phyloP scores from a whole-genome alignment of 352 stramenopile genomes.

The Globisporangium canariense region DNA sequence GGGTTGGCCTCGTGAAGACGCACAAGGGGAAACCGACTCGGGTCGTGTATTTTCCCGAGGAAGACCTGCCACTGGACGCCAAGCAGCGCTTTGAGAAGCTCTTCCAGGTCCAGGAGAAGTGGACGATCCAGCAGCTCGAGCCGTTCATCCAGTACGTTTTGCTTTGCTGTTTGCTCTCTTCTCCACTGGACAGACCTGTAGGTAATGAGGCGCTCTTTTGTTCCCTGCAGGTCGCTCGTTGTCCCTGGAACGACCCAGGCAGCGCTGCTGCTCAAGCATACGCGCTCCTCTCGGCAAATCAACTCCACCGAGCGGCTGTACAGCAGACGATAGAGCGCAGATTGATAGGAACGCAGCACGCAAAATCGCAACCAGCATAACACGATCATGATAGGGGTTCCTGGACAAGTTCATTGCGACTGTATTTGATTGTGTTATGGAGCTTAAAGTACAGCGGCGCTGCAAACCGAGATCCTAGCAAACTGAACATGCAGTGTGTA shows the following conservation, averaged over 20 bases:
- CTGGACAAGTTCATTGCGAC: background rate
- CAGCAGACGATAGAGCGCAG: slow-evolving; percentile 29
- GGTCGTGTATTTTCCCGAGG: slow-evolving; percentile 67
- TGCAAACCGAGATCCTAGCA: background rate
- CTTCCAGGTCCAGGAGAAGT: slow-evolving; percentile 81
- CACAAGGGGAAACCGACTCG: slow-evolving; percentile 37
- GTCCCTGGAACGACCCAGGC: slow-evolving; percentile 63
- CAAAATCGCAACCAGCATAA: background rate
- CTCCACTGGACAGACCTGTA: slow-evolving; percentile 5
- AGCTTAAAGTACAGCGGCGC: background rate
- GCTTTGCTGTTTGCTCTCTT: background rate
- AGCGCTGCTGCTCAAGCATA: slow-evolving; percentile 73
- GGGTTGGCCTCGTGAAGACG: slow-evolving; percentile 50
- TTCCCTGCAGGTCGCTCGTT: slow-evolving; percentile 48
- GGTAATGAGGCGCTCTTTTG: slow-evolving; percentile 15
- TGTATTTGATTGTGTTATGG: background rate
- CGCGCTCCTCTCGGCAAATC: slow-evolving; percentile 72
- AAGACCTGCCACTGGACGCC: slow-evolving; percentile 60
- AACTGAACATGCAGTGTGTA: background rate
- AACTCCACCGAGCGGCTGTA: slow-evolving; percentile 74
- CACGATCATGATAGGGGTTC: background rate
- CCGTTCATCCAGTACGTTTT: slow-evolving; percentile 73
- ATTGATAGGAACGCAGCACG: background rate
- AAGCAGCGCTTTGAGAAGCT: slow-evolving; percentile 78
- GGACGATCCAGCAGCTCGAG: slow-evolving; percentile 75